A percentile compares a stretch with the other conserved stretches of the same genome.
Conservation (phyloP, 163 green algal species). For the Scenedesmus sp. region DNA sequence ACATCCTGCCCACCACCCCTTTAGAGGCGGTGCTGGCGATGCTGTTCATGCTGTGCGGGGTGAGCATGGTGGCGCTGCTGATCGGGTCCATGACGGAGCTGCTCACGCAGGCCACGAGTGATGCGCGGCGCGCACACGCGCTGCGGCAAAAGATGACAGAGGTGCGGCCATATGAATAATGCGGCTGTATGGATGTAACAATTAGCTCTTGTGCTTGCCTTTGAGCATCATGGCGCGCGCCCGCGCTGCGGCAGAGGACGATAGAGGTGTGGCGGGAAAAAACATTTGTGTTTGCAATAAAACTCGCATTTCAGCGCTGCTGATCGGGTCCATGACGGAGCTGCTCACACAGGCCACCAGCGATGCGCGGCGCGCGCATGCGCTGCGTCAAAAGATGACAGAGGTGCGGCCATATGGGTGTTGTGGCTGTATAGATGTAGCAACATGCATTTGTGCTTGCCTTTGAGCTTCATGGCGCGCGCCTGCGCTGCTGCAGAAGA, state of each 20-base stretch:
- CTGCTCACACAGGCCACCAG: conserved; percentile 41
- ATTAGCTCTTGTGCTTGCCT: background rate
- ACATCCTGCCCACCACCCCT: conserved; percentile 10
- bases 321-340: conserved; percentile 36
- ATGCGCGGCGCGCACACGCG: conserved; percentile 27
- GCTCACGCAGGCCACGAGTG: conserved; percentile 38
- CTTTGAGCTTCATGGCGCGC: background rate
- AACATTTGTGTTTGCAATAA: too few relatives aligned
- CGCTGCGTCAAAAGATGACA: conserved; percentile 33
- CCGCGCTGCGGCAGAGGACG: too few relatives aligned
- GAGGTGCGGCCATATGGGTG: background rate
- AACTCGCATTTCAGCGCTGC: conserved; percentile 16
- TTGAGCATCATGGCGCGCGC: background rate
- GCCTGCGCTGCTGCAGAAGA: too few relatives aligned
- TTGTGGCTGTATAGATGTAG: too few relatives aligned
- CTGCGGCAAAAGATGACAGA: conserved; percentile 42
- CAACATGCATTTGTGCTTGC: background rate
- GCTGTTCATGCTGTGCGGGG: conserved; percentile 28
- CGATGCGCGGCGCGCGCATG: conserved; percentile 31
- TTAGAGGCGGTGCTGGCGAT: conserved; percentile 25
- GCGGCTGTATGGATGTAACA: too few relatives aligned
- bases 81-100: conserved; percentile 38
- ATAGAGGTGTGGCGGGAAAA: too few relatives aligned
- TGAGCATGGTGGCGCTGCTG: conserved; percentile 42
- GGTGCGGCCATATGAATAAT: background rate